Percentiles rank a stretch among this genome's conserved stretches.
Conservation (phyloP, 768 basidiomycete genomes). For the Postia placenta region DNA sequence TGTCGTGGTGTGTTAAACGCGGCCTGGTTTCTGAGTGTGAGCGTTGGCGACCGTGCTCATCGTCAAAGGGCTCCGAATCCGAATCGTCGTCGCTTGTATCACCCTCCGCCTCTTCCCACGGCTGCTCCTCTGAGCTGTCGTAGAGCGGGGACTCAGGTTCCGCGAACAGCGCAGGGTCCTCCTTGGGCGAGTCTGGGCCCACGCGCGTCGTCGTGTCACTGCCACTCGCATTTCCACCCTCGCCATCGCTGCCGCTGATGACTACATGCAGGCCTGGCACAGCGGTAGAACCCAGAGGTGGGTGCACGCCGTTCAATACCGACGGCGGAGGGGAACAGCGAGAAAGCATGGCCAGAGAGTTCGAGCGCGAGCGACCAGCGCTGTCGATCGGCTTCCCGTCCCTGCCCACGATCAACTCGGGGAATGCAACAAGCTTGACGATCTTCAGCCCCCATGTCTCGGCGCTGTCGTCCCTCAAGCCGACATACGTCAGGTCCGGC, state of each 20-base stretch:
- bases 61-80: neutral
- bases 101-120: conserved; percentile 8
- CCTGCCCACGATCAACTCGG: conserved; percentile 46
- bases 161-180: conserved; percentile 9
- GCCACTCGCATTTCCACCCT: conserved; percentile 14
- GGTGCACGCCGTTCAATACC: neutral
- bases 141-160: conserved; percentile 10
- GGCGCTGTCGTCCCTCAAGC: conserved; percentile 59
- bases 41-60: neutral
- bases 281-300: neutral
- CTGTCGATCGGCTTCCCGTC: neutral
- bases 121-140: neutral
- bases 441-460: conserved; percentile 76
- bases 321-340: conserved; percentile 6
- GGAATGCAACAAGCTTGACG: conserved; percentile 70
- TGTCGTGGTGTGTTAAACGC: conserved; percentile 5
- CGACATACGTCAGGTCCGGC: conserved; percentile 74
- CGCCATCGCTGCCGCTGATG: conserved; percentile 5
- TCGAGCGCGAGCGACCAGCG: neutral
- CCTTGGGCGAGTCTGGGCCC: conserved; percentile 16
- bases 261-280: neutral
- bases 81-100: conserved; percentile 5
- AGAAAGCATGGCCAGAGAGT: neutral
- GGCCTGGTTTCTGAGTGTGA: neutral
- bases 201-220: conserved; percentile 21